Conservation (phyloP, 2,329 filamentous ascomycete species). For the Penicillium sp. region DNA sequence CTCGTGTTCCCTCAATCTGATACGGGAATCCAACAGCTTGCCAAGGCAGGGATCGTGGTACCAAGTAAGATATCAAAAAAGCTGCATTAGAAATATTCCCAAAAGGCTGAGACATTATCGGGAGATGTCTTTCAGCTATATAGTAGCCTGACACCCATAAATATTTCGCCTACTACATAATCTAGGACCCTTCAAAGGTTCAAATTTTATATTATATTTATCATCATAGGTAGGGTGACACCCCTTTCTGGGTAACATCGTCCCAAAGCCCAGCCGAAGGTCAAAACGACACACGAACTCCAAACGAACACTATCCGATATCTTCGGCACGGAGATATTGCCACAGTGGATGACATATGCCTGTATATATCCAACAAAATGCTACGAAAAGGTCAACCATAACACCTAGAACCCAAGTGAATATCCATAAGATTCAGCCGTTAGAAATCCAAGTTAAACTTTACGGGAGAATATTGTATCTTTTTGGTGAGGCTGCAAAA, state of each 20-base stretch:
- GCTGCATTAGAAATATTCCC: neutral
- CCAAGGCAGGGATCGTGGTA: neutral
- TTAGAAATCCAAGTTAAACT: neutral
- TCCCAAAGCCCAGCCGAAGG: neutral
- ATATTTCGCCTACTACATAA: neutral
- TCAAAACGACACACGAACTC: neutral
- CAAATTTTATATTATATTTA: neutral
- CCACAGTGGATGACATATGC: neutral
- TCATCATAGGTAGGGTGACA: neutral
- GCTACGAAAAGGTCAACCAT: neutral
- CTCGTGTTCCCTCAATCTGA: slow-evolving; percentile 18
- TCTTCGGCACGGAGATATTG: neutral
- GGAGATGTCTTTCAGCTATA: neutral
- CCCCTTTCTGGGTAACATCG: neutral
- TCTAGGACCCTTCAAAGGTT: neutral
- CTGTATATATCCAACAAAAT: neutral
- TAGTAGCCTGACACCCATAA: neutral
- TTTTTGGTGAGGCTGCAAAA: neutral
- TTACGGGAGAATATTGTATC: neutral
- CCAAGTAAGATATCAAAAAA: neutral
- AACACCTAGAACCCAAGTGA: neutral
- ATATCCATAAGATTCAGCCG: neutral
- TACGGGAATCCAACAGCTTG: slow-evolving; percentile 16
- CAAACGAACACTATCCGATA: neutral
- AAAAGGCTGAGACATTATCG: slow-evolving; percentile 8